Conservation (phyloP, 441 rosid genomes). For the Erysimum pusillum region DNA sequence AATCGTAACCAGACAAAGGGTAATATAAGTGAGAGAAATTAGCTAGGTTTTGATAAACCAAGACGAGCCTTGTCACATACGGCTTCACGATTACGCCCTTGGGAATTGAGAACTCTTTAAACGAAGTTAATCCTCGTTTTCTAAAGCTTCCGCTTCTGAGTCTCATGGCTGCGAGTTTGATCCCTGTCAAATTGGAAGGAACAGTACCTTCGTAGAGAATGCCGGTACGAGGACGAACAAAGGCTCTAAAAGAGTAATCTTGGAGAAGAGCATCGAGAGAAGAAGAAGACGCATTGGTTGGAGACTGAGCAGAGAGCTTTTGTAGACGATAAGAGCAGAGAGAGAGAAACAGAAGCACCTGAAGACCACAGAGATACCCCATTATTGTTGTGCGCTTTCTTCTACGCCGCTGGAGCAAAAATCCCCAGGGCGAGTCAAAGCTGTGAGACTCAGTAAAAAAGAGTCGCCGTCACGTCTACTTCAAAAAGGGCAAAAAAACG, state of each 20-base stretch:
- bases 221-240: slow-evolving; percentile 81
- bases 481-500: no score
- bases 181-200: slow-evolving; percentile 81
- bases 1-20: slow-evolving; percentile 62
- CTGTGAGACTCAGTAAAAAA: slow-evolving; percentile 42
- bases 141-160: slow-evolving; percentile 92
- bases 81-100: slow-evolving; percentile 62
- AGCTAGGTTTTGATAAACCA: slow-evolving; percentile 91
- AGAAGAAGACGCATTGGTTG: slow-evolving; percentile 48
- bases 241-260: slow-evolving; percentile 75
- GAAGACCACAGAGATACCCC: slow-evolving; percentile 41
- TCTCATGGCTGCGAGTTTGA: slow-evolving; percentile 81
- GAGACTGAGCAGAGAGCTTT: slow-evolving; percentile 42
- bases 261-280: slow-evolving; percentile 88
- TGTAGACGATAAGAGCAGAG: slow-evolving; percentile 5
- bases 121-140: slow-evolving; percentile 54
- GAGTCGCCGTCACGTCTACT: slow-evolving; percentile 52
- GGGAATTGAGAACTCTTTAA: slow-evolving; percentile 76
- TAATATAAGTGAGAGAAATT: slow-evolving; percentile 75
- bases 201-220: slow-evolving; percentile 60
- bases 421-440: slow-evolving; percentile 47
- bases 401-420: slow-evolving; percentile 43
- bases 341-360: slow-evolving; percentile 38
- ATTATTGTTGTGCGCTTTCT: neutral
- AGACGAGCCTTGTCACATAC: slow-evolving; percentile 81